phyloP scores from a whole-genome alignment of 805 yeast species.

The Starmerella powellii region DNA sequence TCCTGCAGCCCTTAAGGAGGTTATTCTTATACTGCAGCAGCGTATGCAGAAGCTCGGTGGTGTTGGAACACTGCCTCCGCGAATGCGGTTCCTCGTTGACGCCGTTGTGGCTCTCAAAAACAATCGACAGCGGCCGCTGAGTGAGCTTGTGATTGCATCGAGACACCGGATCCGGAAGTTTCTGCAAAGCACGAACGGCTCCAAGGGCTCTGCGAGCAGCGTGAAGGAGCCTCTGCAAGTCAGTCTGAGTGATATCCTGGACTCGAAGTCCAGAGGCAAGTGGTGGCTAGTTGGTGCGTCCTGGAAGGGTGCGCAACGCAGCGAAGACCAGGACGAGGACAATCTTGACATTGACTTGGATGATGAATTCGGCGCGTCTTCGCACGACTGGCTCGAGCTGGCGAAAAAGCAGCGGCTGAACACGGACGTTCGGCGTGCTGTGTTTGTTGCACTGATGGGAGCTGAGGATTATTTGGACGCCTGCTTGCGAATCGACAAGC shows the following conservation, averaged over 20 bases:
- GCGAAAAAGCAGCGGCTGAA: slow-evolving; percentile 87
- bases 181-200: slow-evolving; percentile 34
- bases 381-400: slow-evolving; percentile 75
- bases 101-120: slow-evolving; percentile 76
- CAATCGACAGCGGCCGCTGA: slow-evolving; percentile 56
- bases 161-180: slow-evolving; percentile 51
- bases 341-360: slow-evolving; percentile 49
- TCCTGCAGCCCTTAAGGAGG: slow-evolving; percentile 71
- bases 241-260: slow-evolving; percentile 64
- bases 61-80: slow-evolving; percentile 36
- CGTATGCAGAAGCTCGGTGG: slow-evolving; percentile 30
- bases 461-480: slow-evolving; percentile 89
- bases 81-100: slow-evolving; percentile 75
- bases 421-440: slow-evolving; percentile 87
- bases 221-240: slow-evolving; percentile 68
- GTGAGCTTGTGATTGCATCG: slow-evolving; percentile 43
- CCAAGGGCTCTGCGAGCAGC: slow-evolving; percentile 32
- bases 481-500: slow-evolving; percentile 63
- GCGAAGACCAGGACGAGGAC: slow-evolving; percentile 24
- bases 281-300: slow-evolving; percentile 99
- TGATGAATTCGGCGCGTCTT: slow-evolving; percentile 34
- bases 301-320: slow-evolving; percentile 57
- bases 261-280: slow-evolving; percentile 70
- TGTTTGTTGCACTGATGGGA: slow-evolving; percentile 88
- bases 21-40: slow-evolving; percentile 47